Conservation (phyloP, 441 rosid genomes). For the Daphne laureola region DNA sequence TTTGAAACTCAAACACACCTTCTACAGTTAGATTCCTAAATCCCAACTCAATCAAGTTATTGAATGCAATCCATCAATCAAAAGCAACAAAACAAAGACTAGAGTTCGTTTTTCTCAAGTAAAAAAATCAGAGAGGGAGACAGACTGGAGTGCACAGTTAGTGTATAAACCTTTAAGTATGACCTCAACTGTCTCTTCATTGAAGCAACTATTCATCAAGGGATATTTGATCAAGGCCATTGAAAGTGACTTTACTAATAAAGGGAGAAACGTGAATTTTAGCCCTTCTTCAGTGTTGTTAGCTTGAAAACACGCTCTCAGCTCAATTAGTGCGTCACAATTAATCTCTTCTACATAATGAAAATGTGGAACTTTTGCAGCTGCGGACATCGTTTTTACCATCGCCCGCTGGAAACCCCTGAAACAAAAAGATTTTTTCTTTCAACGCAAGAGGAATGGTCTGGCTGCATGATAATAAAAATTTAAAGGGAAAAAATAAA, state of each 20-base stretch:
- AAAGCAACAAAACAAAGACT: neutral
- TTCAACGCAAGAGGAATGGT: neutral
- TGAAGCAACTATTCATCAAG: conserved; percentile 77
- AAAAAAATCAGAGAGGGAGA: neutral
- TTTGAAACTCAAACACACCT: too few relatives aligned
- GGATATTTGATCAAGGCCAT: conserved; percentile 78
- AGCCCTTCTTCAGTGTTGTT: conserved; percentile 53
- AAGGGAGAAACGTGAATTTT: conserved; percentile 80
- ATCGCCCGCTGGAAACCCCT: conserved; percentile 84
- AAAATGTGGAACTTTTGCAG: conserved; percentile 86
- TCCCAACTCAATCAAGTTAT: too few relatives aligned
- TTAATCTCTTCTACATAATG: conserved; percentile 91
- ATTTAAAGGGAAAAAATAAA: too few relatives aligned
- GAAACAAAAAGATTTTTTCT: conserved; percentile 13
- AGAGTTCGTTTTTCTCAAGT: neutral
- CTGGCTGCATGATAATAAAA: neutral
- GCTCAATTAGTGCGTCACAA: conserved; percentile 64
- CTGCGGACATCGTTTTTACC: conserved; percentile 92
- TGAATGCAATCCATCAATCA: too few relatives aligned
- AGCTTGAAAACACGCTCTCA: conserved; percentile 61
- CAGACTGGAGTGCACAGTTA: neutral
- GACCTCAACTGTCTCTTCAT: conserved; percentile 68
- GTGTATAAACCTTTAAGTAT: conserved; percentile 56
- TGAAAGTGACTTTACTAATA: conserved; percentile 73
- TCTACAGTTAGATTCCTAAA: too few relatives aligned